Conservation (phyloP, 495 filamentous ascomycete species). For the Neurospora tetraspora region DNA sequence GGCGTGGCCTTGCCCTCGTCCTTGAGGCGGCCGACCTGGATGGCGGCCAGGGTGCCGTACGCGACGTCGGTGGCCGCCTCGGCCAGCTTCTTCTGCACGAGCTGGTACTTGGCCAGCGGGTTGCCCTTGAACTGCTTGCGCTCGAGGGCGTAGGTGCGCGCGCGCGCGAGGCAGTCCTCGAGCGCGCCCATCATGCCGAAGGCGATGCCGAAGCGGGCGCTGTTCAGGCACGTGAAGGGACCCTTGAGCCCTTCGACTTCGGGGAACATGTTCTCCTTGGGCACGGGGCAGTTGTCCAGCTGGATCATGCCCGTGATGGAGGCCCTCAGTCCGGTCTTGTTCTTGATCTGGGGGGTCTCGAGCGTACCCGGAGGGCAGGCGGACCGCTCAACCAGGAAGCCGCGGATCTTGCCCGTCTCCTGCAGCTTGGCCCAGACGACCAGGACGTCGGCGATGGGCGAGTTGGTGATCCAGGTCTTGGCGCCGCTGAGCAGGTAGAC, state of each 20-base stretch:
- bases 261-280: conserved; percentile 88
- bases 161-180: conserved; percentile 76
- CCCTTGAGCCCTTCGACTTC: conserved; percentile 79
- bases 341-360: conserved; percentile 86
- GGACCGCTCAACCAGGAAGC: conserved; percentile 77
- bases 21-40: conserved; percentile 87
- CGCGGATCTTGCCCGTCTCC: conserved; percentile 86
- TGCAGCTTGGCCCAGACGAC: conserved; percentile 93
- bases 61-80: conserved; percentile 87
- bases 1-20: conserved; percentile 79
- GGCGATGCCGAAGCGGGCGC: conserved; percentile 84
- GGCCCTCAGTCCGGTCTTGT: conserved; percentile 89
- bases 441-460: conserved; percentile 82
- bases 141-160: conserved; percentile 79
- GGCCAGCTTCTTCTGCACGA: conserved; percentile 96
- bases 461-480: conserved; percentile 99
- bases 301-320: conserved; percentile 98
- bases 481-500: conserved; percentile 71
- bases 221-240: conserved; percentile 90
- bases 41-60: conserved; percentile 75
- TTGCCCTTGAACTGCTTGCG: conserved; percentile 95
- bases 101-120: conserved; percentile 90
- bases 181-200: conserved; percentile 89
- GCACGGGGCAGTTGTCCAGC: conserved; percentile 79
- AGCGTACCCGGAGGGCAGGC: conserved; percentile 78